Evolutionary conservation across 352 stramenopile species (phyloP).

Genomic region (Pythium scleroteichum): DNA sequence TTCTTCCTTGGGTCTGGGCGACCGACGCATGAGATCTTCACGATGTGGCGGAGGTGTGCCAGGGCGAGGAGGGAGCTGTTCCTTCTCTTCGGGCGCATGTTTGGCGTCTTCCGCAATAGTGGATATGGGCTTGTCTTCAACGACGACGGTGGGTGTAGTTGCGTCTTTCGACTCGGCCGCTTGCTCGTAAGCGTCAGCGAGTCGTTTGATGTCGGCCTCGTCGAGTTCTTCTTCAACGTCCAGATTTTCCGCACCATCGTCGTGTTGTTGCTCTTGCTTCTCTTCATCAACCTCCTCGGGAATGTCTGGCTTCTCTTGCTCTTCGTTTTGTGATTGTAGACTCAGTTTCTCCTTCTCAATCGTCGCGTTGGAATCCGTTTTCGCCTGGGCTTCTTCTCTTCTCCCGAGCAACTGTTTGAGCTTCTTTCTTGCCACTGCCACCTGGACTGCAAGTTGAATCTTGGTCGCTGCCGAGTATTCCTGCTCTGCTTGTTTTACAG

Average conservation of each 20-base stretch:
- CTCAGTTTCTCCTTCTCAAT: conserved; percentile 18
- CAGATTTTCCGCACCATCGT: conserved; percentile 13
- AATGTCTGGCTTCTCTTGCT: conserved; percentile 1
- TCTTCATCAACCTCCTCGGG: neutral
- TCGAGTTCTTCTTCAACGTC: conserved; percentile 23
- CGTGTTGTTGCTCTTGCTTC: neutral
- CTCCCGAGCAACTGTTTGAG: conserved; percentile 38
- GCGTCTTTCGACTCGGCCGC: neutral
- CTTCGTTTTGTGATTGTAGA: conserved; percentile 1
- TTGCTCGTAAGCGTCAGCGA: conserved; percentile 70
- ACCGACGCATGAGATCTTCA: conserved; percentile 33
- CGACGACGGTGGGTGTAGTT: neutral
- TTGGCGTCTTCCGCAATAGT: neutral
- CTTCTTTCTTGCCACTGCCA: conserved; percentile 45
- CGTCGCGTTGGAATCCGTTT: neutral
- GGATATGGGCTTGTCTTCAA: neutral
- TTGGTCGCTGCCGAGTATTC: conserved; percentile 33
- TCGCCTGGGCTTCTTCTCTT: neutral
- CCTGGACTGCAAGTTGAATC: conserved; percentile 49
- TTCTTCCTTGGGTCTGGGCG: conserved; percentile 40
- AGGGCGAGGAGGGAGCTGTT: conserved; percentile 10
- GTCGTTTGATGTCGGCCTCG: conserved; percentile 42
- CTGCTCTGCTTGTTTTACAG: conserved; percentile 26
- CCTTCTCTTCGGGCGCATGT: neutral
- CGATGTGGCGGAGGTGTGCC: conserved; percentile 22